phyloP scores from a whole-genome alignment of 1,139 yeast genomes.

The Suhomyces yuchorum region DNA sequence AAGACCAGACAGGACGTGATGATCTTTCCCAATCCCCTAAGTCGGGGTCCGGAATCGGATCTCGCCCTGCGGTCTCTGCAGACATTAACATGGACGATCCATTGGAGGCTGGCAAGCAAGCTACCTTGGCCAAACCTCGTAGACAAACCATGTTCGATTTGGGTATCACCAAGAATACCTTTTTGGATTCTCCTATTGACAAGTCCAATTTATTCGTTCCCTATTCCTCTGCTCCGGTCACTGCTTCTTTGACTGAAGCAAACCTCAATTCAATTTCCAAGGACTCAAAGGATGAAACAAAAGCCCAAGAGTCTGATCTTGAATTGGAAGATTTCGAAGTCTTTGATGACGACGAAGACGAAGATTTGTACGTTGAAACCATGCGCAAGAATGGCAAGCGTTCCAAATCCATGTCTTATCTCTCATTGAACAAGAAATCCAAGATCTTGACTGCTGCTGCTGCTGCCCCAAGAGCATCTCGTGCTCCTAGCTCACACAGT shows the following conservation, averaged over 20 bases:
- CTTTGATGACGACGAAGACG: constrained; percentile 42
- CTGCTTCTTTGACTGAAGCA: constrained; percentile 56
- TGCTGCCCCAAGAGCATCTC: constrained; percentile 78
- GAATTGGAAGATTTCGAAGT: constrained; percentile 51
- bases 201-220: constrained; percentile 64
- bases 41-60: constrained; percentile 6
- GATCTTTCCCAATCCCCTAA: constrained; percentile 14
- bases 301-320: constrained; percentile 24
- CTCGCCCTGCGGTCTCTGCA: neutral
- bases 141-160: constrained; percentile 53
- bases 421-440: constrained; percentile 50
- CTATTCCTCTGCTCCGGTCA: constrained; percentile 73
- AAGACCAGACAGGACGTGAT: constrained; percentile 11
- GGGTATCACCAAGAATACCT: constrained; percentile 48
- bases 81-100: constrained; percentile 19
- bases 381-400: constrained; percentile 52
- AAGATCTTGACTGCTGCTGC: constrained; percentile 74
- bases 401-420: constrained; percentile 64
- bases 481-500: constrained; percentile 55
- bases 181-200: constrained; percentile 53
- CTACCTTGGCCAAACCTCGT: constrained; percentile 37
- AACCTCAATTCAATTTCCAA: neutral
- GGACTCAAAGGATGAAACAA: constrained; percentile 11
- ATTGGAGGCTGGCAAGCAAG: constrained; percentile 32
- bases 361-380: constrained; percentile 25